Conservation (phyloP, 1,284 basidiomycete species). For the Cryptococcus depauperatus region DNA sequence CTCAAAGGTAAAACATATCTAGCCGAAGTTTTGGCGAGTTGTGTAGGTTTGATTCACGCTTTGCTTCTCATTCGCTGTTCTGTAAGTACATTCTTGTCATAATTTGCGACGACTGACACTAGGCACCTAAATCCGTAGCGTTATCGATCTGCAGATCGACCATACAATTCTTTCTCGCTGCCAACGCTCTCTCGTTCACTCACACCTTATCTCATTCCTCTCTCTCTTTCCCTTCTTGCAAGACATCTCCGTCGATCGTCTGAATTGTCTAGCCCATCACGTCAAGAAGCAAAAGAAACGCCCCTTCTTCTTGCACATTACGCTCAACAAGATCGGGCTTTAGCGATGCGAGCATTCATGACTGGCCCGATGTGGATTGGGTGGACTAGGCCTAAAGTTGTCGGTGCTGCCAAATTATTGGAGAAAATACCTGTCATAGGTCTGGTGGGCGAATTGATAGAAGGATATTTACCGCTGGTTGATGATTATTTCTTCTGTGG, state of each 20-base stretch:
- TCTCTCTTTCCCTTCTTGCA: conserved; percentile 29
- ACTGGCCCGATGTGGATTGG: conserved; percentile 81
- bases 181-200: conserved; percentile 33
- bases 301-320: conserved; percentile 54
- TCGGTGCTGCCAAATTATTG: conserved; percentile 53
- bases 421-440: conserved; percentile 64
- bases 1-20: conserved; percentile 22
- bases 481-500: conserved; percentile 93
- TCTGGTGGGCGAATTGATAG: conserved; percentile 64
- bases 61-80: conserved; percentile 44
- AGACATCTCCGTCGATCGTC: conserved; percentile 25
- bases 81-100: conserved; percentile 11
- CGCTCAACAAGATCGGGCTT: conserved; percentile 65
- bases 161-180: conserved; percentile 24
- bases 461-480: conserved; percentile 87
- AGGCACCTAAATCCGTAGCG: conserved; percentile 5
- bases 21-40: conserved; percentile 31
- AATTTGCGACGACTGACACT: neutral
- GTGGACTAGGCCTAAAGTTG: conserved; percentile 75
- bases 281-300: conserved; percentile 12
- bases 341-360: conserved; percentile 71
- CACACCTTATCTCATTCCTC: conserved; percentile 31
- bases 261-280: no score
- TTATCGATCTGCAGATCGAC: neutral
- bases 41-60: conserved; percentile 52